Conservation (phyloP, 2,329 filamentous ascomycete genomes). For the Tympanopsis confertula region DNA sequence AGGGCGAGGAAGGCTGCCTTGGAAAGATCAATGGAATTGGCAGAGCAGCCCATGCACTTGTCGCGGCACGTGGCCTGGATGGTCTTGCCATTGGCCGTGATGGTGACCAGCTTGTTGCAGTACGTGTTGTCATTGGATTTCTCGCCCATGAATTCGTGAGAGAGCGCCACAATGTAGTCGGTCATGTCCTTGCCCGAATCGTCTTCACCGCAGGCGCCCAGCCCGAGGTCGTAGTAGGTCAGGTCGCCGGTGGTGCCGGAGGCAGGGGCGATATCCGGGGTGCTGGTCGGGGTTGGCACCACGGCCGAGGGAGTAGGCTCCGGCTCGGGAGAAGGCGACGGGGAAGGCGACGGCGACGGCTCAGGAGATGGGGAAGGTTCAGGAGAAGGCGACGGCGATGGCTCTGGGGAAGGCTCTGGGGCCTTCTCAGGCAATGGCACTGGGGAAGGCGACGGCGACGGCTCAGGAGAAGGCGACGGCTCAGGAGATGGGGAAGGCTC, state of each 20-base stretch:
- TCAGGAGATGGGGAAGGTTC: conserved; percentile 5
- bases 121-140: conserved; percentile 54
- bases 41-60: conserved; percentile 62
- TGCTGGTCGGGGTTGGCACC: conserved; percentile 8
- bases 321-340: conserved; percentile 7
- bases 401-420: conserved; percentile 8
- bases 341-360: conserved; percentile 3
- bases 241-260: conserved; percentile 45
- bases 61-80: conserved; percentile 52
- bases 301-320: conserved; percentile 11
- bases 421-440: conserved; percentile 9
- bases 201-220: conserved; percentile 57
- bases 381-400: conserved; percentile 5
- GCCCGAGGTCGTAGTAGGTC: conserved; percentile 62
- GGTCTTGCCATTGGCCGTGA: conserved; percentile 46
- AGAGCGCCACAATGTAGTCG: conserved; percentile 59
- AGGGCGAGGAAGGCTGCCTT: conserved; percentile 42
- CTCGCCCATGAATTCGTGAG: conserved; percentile 48
- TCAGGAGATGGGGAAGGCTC: neutral
- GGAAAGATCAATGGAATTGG: conserved; percentile 47
- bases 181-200: conserved; percentile 40
- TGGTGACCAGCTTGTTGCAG: conserved; percentile 59
- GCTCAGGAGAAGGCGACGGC: neutral
- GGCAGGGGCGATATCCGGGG: conserved; percentile 14
- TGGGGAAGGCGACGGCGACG: conserved; percentile 7